phyloP scores from a whole-genome alignment of 768 basidiomycete genomes.

The Clathrus columnatus region DNA sequence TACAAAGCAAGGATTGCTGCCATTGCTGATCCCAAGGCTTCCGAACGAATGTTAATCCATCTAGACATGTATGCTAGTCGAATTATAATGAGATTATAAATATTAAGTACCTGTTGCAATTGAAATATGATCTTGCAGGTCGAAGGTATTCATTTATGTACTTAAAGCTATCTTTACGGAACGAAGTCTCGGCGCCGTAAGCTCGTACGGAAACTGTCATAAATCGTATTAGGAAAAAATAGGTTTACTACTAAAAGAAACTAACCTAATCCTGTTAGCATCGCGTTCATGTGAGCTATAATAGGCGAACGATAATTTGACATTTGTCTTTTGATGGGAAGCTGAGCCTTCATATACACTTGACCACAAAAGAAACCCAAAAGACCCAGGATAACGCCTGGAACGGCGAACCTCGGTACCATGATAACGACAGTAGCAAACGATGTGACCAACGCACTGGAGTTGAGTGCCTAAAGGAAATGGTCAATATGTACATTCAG shows the following conservation, averaged over 20 bases:
- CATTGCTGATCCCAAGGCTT: constrained; percentile 31
- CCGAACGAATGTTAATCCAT: constrained; percentile 25
- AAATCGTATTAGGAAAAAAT: neutral
- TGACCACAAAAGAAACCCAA: constrained; percentile 24
- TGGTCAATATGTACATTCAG: no score
- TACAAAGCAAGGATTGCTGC: constrained; percentile 15
- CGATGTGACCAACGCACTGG: neutral
- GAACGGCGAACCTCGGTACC: neutral
- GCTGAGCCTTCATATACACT: constrained; percentile 19
- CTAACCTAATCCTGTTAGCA: constrained; percentile 10
- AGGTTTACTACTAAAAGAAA: no score
- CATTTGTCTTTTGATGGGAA: neutral
- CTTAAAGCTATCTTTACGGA: constrained; percentile 17
- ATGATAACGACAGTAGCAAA: neutral
- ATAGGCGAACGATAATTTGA: constrained; percentile 18
- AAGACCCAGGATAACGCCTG: constrained; percentile 14
- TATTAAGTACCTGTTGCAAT: constrained; percentile 19
- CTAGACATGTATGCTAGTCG: neutral
- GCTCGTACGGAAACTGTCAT: constrained; percentile 27
- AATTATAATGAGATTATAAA: no score
- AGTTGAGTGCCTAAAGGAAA: neutral
- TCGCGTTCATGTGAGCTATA: constrained; percentile 8
- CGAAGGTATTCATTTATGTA: constrained; percentile 26
- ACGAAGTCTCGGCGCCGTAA: constrained; percentile 28
- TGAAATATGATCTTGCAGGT: constrained; percentile 20